Evolutionary conservation across 2,329 filamentous ascomycete species (phyloP).

Genomic region (Aureobasidium sp.): DNA sequence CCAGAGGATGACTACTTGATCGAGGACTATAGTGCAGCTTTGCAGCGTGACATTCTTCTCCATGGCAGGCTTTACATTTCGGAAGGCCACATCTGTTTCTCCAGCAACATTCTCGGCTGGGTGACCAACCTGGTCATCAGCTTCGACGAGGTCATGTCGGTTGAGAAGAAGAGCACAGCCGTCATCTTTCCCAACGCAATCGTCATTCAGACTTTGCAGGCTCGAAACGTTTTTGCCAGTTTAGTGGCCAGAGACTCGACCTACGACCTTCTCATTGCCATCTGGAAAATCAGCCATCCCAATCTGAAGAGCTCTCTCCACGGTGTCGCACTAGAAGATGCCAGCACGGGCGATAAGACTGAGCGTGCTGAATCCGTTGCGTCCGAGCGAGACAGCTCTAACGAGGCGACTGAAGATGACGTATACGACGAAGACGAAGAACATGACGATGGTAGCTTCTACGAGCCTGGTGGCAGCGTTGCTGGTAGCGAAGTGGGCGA

Average conservation of each 20-base stretch:
- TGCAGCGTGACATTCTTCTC: constrained; percentile 90
- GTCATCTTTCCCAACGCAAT: constrained; percentile 95
- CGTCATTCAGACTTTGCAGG: constrained; percentile 90
- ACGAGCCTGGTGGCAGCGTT: constrained; percentile 43
- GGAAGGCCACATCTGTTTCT: constrained; percentile 95
- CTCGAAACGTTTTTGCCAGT: constrained; percentile 91
- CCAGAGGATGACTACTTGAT: constrained; percentile 97
- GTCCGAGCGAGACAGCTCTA: constrained; percentile 35
- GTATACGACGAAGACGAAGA: constrained; percentile 74
- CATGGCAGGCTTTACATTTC: constrained; percentile 93
- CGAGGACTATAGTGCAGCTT: constrained; percentile 93
- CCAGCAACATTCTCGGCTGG: constrained; percentile 98
- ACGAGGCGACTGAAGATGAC: constrained; percentile 63
- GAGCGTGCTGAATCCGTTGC: constrained; percentile 64
- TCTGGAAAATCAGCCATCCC: constrained; percentile 95
- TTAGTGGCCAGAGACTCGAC: constrained; percentile 91
- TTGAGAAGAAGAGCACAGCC: constrained; percentile 94
- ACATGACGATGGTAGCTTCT: constrained; percentile 56
- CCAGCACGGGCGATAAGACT: constrained; percentile 77
- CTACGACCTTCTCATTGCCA: constrained; percentile 93
- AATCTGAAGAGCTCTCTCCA: constrained; percentile 85
- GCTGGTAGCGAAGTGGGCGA: constrained; percentile 44
- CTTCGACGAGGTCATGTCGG: constrained; percentile 93
- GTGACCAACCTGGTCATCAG: constrained; percentile 95
- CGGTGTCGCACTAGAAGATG: constrained; percentile 69